Percentiles rank a stretch among this genome's conserved stretches.
phyloP scores from a whole-genome alignment of 139 green algal species.

The Pleodorina starrii region DNA sequence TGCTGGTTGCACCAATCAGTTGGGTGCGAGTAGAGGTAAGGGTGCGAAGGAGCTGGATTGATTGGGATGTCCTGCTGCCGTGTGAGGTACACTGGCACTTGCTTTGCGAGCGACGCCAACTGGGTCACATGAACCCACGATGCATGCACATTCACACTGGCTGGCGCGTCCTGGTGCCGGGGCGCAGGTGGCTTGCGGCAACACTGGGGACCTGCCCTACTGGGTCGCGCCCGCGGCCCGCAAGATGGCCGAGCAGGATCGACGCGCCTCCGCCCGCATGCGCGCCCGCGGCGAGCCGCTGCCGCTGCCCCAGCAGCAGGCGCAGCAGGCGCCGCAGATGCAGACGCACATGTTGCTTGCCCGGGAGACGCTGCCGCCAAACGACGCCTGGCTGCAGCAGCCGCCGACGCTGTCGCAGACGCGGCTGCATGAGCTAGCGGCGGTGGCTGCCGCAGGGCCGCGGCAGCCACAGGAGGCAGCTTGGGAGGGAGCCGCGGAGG shows the following conservation, averaged over 20 bases:
- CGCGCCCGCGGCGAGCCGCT: neutral
- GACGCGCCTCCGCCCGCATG: neutral
- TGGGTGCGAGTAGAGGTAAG: no score
- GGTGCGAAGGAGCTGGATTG: no score
- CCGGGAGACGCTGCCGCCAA: no score
- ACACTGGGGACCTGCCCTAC: slow-evolving; percentile 24
- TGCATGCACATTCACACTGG: neutral
- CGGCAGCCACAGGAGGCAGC: neutral
- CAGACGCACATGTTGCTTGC: no score
- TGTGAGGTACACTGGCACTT: no score
- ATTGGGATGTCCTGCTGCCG: no score
- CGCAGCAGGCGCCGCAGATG: neutral
- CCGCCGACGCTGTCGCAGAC: slow-evolving; percentile 2
- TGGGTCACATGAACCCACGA: no score
- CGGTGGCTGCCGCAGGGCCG: neutral
- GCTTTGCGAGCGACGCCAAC: no score
- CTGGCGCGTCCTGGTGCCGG: no score
- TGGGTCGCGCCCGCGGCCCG: neutral
- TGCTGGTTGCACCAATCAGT: no score
- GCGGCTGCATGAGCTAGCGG: neutral
- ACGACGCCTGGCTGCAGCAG: neutral
- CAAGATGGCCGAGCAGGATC: slow-evolving; percentile 22
- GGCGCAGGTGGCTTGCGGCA: slow-evolving; percentile 1
- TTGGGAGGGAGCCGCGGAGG: neutral
- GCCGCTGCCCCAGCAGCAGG: neutral